These are phyloP conservation scores for Globisporangium viniferum DNA, from an alignment of 352 stramenopile genomes.

Conservation along the genomic window DNA sequence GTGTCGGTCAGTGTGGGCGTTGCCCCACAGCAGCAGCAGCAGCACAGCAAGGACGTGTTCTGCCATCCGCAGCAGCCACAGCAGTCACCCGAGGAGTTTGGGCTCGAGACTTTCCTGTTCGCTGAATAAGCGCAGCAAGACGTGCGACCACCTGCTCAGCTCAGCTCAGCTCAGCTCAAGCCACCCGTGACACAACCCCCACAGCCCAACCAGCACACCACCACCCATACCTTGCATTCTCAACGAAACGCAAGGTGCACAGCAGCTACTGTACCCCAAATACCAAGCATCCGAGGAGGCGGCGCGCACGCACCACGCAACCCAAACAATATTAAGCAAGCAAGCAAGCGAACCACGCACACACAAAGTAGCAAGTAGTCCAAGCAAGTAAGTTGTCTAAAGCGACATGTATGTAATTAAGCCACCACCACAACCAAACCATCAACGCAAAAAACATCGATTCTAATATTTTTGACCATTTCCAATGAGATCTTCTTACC, in stretches of 20 bases:
- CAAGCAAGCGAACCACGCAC: neutral
- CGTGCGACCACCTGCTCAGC: neutral
- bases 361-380: neutral
- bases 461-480: slow-evolving; percentile 4
- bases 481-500: neutral
- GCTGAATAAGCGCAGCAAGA: slow-evolving; percentile 41
- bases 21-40: neutral
- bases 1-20: slow-evolving; percentile 21
- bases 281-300: neutral
- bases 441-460: neutral
- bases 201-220: neutral
- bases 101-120: slow-evolving; percentile 66
- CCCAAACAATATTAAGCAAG: neutral
- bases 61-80: slow-evolving; percentile 37
- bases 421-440: neutral
- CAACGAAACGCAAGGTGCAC: slow-evolving; percentile 8
- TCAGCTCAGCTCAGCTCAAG: neutral
- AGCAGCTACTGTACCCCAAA: slow-evolving; percentile 17
- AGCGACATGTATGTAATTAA: slow-evolving; percentile 9
- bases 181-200: neutral
- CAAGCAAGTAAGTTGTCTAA: slow-evolving; percentile 4
- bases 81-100: slow-evolving; percentile 56
- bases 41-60: slow-evolving; percentile 23
- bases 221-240: neutral
- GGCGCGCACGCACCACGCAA: neutral